Evolutionary conservation across 495 filamentous ascomycete species (phyloP).

Genomic region (Pyrenula massariospora): DNA sequence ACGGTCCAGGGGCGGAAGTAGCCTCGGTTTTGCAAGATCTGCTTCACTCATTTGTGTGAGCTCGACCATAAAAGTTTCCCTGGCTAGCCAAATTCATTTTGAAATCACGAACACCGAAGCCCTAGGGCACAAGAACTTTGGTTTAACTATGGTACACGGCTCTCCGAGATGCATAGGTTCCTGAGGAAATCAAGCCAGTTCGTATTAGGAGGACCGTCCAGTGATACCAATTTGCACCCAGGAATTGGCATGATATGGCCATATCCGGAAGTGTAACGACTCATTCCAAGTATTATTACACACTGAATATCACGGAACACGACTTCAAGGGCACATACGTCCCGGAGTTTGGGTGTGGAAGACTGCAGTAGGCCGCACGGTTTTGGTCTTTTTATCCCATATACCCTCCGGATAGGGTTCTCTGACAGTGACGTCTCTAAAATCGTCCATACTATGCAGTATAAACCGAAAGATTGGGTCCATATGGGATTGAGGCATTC

Average conservation of each 20-base stretch:
- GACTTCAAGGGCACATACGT: neutral
- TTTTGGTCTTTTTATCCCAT: neutral
- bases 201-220: neutral
- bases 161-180: neutral
- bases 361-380: neutral
- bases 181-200: neutral
- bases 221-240: neutral
- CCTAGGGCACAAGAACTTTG: neutral
- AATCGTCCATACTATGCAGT: neutral
- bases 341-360: too few relatives aligned
- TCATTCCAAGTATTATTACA: neutral
- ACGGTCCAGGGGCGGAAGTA: neutral
- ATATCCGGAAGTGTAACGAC: neutral
- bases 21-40: neutral
- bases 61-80: neutral
- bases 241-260: neutral
- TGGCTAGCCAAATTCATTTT: neutral
- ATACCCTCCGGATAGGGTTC: neutral
- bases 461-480: neutral
- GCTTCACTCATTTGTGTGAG: neutral
- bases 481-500: neutral
- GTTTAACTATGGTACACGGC: neutral
- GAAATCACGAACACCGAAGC: neutral
- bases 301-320: neutral
- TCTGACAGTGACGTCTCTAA: neutral